Percentiles rank a stretch among this genome's conserved stretches.
Conservation (phyloP, 495 filamentous ascomycete genomes). For the Margaritispora aquatica region DNA sequence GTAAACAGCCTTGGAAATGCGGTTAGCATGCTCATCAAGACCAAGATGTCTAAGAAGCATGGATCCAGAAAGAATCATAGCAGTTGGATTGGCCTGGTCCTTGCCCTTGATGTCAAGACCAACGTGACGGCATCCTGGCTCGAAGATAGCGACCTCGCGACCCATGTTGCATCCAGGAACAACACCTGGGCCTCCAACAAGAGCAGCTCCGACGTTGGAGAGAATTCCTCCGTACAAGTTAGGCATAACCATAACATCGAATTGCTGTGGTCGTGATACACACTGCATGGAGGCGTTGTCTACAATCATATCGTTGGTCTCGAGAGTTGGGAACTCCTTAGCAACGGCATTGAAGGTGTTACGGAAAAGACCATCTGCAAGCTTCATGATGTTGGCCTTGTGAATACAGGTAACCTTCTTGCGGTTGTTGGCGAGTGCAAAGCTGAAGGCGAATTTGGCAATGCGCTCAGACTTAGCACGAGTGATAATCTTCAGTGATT, state of each 20-base stretch:
- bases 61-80: constrained; percentile 85
- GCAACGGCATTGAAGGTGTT: constrained; percentile 91
- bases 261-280: constrained; percentile 92
- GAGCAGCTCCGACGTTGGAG: constrained; percentile 96
- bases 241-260: constrained; percentile 99
- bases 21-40: constrained; percentile 94
- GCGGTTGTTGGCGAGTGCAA: constrained; percentile 94
- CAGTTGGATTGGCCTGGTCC: constrained; percentile 97
- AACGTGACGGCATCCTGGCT: constrained; percentile 97
- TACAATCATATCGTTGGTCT: constrained; percentile 98
- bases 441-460: constrained; percentile 96
- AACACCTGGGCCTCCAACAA: constrained; percentile 96
- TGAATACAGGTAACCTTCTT: constrained; percentile 99
- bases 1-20: constrained; percentile 96
- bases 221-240: constrained; percentile 98
- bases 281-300: constrained; percentile 99
- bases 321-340: constrained; percentile 86
- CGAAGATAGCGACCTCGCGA: constrained; percentile 94
- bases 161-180: constrained; percentile 99
- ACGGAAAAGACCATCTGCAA: constrained; percentile 97
- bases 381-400: constrained; percentile 99
- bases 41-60: constrained; percentile 97
- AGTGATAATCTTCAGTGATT: constrained; percentile 99
- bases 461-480: constrained; percentile 98
- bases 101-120: constrained; percentile 99